phyloP scores from a whole-genome alignment of 192 early-diverging fungal species.

The Entomortierella chlamydospora region DNA sequence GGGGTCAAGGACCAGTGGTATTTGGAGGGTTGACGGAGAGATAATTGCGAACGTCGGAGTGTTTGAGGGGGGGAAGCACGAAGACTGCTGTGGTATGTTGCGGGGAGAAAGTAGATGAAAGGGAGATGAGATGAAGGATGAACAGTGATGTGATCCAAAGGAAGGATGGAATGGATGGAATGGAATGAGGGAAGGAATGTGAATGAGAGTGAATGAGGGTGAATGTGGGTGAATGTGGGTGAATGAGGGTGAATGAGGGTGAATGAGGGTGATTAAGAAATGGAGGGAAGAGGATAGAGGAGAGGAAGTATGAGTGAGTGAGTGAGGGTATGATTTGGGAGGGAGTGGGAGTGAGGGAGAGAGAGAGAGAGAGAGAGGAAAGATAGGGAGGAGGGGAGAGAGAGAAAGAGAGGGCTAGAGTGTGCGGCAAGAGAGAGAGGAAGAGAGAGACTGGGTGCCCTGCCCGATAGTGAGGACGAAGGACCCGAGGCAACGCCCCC shows the following conservation, averaged over 20 bases:
- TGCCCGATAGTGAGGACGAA: background rate
- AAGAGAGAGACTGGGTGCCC: background rate
- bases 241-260: background rate
- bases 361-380: conserved; percentile 1
- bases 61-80: background rate
- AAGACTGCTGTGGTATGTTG: background rate
- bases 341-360: background rate
- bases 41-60: background rate
- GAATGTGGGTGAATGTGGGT: background rate
- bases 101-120: background rate
- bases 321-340: no score
- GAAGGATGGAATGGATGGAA: background rate
- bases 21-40: no score
- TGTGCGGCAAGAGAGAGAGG: background rate
- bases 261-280: background rate
- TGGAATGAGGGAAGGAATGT: background rate
- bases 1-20: background rate
- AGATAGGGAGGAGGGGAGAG: background rate
- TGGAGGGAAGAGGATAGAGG: background rate
- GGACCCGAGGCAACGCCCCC: background rate
- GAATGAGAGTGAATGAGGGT: background rate
- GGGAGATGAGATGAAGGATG: background rate
- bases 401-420: background rate
- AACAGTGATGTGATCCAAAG: background rate
- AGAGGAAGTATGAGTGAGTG: no score